Percentiles rank a stretch among this genome's conserved stretches.
phyloP scores from a whole-genome alignment of 257 asterid species.

The Sherardia arvensis region DNA sequence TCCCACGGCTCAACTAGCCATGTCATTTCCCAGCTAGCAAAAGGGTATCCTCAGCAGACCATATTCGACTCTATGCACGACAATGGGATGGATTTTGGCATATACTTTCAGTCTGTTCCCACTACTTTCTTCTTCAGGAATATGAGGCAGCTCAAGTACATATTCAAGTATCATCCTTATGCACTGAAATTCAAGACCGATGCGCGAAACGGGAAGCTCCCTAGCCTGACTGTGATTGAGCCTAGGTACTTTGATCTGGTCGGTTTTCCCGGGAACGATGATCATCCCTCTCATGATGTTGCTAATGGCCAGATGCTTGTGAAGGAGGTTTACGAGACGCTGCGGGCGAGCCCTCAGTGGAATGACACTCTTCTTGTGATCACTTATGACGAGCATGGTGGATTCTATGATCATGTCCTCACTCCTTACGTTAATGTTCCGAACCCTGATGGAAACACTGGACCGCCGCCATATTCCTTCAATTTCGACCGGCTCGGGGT shows the following conservation, averaged over 20 bases:
- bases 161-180: slow-evolving; percentile 48
- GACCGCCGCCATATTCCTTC: slow-evolving; percentile 70
- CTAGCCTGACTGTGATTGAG: slow-evolving; percentile 60
- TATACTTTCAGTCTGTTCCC: slow-evolving; percentile 59
- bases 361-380: slow-evolving; percentile 55
- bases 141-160: slow-evolving; percentile 62
- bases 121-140: slow-evolving; percentile 56
- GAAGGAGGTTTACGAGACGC: slow-evolving; percentile 70
- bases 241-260: slow-evolving; percentile 65
- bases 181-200: slow-evolving; percentile 56
- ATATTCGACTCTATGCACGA: slow-evolving; percentile 61
- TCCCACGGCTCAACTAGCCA: slow-evolving; percentile 77
- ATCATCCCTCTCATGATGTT: slow-evolving; percentile 83
- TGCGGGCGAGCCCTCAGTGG: slow-evolving; percentile 71
- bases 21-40: slow-evolving; percentile 39
- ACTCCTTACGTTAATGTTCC: slow-evolving; percentile 60
- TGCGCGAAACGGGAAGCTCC: slow-evolving; percentile 56
- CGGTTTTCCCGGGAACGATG: slow-evolving; percentile 62
- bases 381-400: slow-evolving; percentile 82
- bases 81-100: slow-evolving; percentile 44
- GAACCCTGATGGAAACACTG: slow-evolving; percentile 75
- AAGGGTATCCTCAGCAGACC: slow-evolving; percentile 63
- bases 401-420: slow-evolving; percentile 71
- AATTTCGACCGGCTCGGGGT: slow-evolving; percentile 88
- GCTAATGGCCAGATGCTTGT: slow-evolving; percentile 68